These are phyloP conservation scores for Oryza rufipogon DNA, from an alignment of 176 grass and related monocot genomes.

Conservation along the genomic window DNA sequence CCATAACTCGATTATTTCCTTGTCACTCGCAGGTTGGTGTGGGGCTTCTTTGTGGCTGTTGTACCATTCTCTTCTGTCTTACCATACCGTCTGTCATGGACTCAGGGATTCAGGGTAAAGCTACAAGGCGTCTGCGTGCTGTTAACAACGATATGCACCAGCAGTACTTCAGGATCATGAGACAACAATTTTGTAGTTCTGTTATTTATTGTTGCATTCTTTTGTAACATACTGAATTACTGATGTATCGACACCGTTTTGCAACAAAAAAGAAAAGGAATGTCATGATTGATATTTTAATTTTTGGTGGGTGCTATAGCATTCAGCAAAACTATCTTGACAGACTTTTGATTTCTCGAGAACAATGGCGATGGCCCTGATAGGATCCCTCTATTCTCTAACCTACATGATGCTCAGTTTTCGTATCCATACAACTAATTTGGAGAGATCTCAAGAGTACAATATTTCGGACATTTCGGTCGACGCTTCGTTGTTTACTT, in stretches of 20 bases:
- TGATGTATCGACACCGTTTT: slow-evolving; percentile 2
- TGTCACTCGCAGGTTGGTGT: neutral
- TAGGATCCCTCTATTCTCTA: too few species aligned
- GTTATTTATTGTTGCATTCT: slow-evolving; percentile 7
- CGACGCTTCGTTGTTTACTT: too few species aligned
- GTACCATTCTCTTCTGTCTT: neutral
- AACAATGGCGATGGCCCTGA: too few species aligned
- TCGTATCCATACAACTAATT: too few species aligned
- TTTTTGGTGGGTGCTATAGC: too few species aligned
- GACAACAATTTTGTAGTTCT: slow-evolving; percentile 41
- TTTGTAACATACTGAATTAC: slow-evolving; percentile 19
- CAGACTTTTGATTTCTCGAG: too few species aligned
- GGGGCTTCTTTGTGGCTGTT: neutral
- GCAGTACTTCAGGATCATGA: neutral
- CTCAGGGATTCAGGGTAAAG: neutral
- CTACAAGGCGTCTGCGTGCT: slow-evolving; percentile 3
- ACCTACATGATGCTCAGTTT: too few species aligned
- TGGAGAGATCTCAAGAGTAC: neutral
- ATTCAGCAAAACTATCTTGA: too few species aligned
- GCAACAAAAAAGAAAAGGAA: neutral
- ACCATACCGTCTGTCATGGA: neutral
- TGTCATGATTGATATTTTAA: neutral
- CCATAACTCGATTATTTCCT: neutral
- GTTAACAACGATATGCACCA: neutral
- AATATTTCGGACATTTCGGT: neutral